Evolutionary conservation across 2,329 filamentous ascomycete species (phyloP), one percentile per base, ranked within the genome.

Genomic region (Diaporthe helianthi): DNA sequence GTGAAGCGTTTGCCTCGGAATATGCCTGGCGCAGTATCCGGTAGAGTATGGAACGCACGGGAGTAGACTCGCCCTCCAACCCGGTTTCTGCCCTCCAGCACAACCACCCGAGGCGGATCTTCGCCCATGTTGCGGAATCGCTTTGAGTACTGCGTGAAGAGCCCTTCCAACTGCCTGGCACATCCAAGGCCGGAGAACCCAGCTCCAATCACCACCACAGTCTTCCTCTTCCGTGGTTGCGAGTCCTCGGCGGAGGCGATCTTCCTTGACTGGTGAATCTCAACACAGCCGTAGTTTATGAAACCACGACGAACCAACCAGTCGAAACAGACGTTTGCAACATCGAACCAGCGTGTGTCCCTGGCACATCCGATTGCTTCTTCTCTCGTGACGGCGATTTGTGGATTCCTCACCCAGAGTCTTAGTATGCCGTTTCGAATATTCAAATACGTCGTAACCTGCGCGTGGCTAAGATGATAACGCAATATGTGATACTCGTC

Each of bases 51-150:
- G 72, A 91, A 86, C 29, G 86, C 81, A 65, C 87, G 93, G 65
- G 96, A 99, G 80, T 98, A 98, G 24, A 99, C 93, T 73, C 96
- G 89, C 49, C 96, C 96, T 49, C 96, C 96, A 65, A 99, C 89
- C 69, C 96, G 90, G 75, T 90, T 89, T 76, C 96, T 89, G 33
- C 93, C 96, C 82, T 99, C 96, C 0, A 99, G 82, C 1, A 99
- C 82, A 60, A 98, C 82, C 13, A 98, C 89, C 69, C 87, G 87
- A 6, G 93, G 94, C 15, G 89, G 84, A 33, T 87, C 85, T 79
- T 95, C 91, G 44, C 88, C 91, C 70, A 84, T 80, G 29, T 89
- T 85, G 41, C 85, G 83, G 76, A 93, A 91, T 44, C 85, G 85
- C 73, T 91, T 87, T 33, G 89, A 87, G 74, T 96, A 93, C 76